Base-by-base conservation (phyloP, 2,329 filamentous ascomycete species). In the Westerdykella sp. region DNA sequence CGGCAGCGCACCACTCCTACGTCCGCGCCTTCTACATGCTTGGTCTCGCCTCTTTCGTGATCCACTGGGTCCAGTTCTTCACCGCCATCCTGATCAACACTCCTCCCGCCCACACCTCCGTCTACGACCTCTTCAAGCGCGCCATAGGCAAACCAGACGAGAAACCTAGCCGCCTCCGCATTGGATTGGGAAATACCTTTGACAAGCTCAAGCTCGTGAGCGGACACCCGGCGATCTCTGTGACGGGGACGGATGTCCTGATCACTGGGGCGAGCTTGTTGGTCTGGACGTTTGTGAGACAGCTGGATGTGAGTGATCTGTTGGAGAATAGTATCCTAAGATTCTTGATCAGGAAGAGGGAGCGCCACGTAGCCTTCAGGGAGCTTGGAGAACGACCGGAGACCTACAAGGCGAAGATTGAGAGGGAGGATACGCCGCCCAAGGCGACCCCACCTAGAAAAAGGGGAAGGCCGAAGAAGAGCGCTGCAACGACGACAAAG, bases 201-300 rank as follows among this genome's bases (percentile, higher is more conserved):
- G 37, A 72, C 68, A 55, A 62, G 77, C 11, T 67, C 76, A 21
- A 73, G 70, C 34, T 73, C 1, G 69, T 78, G 40, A 70, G 69
- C 45, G 76, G 76, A 41, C 78, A 84, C 55, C 79, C 80, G 0
- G 75, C 73, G 16, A 73, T 83, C 23, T 73, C 74, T 15, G 74
- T 72, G 14, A 75, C 76, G 0, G 77, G 74, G 5, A 75, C 74
- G 62, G 81, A 84, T 59, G 79, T 80, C 1, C 56, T 84, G 12
- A 66, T 81, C 30, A 78, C 74, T 16, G 68, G 69, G 1, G 45
- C 78, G 12, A 76, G 73, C 43, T 59, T 81, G n/a, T 72, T 77
- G 1, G 44, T 75, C 2, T 83, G 79, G 79, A 73, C 75, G n/a
- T 76, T 76, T 34, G 69, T 75, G 1, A 69, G 77, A 25, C 71